Base-by-base conservation (phyloP, 129 eudicot species). In the Ambrosia artemisiifolia region DNA sequence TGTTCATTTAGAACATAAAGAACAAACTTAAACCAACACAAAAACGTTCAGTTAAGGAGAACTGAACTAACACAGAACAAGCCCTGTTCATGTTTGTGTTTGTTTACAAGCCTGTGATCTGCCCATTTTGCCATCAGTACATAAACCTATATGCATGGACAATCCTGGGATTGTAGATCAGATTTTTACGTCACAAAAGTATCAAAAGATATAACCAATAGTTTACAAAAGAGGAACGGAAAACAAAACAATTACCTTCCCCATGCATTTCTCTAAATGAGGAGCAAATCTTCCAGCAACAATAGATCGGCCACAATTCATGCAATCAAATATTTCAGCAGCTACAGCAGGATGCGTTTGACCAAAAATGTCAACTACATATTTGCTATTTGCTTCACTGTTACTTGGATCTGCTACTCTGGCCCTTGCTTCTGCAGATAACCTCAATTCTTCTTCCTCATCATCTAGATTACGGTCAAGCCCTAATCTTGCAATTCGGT, bases 251-350 rank as follows among this genome's bases (percentile, higher is more conserved):
- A 68, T 66, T 78, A 93, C 98, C 98, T 93, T 93, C 43, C 98
- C 98, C 98, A 93, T 93, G 91, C 98, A 93, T 80, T 93, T 93
- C 85, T 93, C 98, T 78, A 93, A 78, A 80, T 93, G 98, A 79
- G 98, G 95, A 63, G 98, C 98, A 72, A 93, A 93, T 53, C 96
- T 75, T 51, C 98, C 98, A 48, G 98, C 96, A 81, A 85, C 80
- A 44, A 85, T 84, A 28, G 96, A 84, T 63, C 98, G 80, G 7
- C 98, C 90, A 74, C 98, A 93, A 62, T 93, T 93, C 98, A 93
- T 93, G 80, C 98, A 93, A 33, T 90, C 95, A 56, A 93, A 85
- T 67, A 93, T 76, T 64, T 93, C 98, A 71, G 33, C 86, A 60
- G 98, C 96, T 17, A 93, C 84, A 14, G 95, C 71, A 78, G 98